Conservation (phyloP, 2,329 filamentous ascomycete genomes). For the Sclerotinia trifoliorum region DNA sequence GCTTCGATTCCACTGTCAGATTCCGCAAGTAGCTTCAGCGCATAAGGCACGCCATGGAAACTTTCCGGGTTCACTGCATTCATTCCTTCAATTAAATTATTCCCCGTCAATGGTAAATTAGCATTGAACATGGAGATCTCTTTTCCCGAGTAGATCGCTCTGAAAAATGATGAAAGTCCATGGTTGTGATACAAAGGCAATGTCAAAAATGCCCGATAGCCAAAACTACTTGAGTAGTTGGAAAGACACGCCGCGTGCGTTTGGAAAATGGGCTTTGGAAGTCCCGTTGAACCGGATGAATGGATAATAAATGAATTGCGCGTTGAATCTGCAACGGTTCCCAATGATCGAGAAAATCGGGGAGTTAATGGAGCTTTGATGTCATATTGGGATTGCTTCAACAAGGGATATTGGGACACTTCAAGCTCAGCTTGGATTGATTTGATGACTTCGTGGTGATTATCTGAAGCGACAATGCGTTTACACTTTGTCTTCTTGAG, state of each 20-base stretch:
- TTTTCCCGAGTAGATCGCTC: conserved; percentile 52
- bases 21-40: conserved; percentile 62
- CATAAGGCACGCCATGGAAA: conserved; percentile 63
- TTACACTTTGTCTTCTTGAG: conserved; percentile 44
- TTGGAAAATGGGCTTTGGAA: conserved; percentile 58
- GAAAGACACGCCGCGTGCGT: conserved; percentile 43
- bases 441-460: conserved; percentile 23
- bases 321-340: conserved; percentile 20
- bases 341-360: conserved; percentile 23
- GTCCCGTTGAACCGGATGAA: conserved; percentile 52
- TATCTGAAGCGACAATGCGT: conserved; percentile 15
- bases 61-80: conserved; percentile 48
- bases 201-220: conserved; percentile 47
- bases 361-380: conserved; percentile 20
- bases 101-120: conserved; percentile 52
- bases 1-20: conserved; percentile 51
- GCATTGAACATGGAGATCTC: conserved; percentile 55
- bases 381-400: conserved; percentile 26
- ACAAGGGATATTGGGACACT: conserved; percentile 32
- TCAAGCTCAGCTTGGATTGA: conserved; percentile 26
- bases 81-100: conserved; percentile 49
- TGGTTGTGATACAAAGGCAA: conserved; percentile 60
- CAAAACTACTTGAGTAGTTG: conserved; percentile 39
- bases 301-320: conserved; percentile 37
- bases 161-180: conserved; percentile 54